These are phyloP conservation scores for Tritrichomonas foetus DNA, from an alignment of 208 protist genomes.

Conservation along the genomic window DNA sequence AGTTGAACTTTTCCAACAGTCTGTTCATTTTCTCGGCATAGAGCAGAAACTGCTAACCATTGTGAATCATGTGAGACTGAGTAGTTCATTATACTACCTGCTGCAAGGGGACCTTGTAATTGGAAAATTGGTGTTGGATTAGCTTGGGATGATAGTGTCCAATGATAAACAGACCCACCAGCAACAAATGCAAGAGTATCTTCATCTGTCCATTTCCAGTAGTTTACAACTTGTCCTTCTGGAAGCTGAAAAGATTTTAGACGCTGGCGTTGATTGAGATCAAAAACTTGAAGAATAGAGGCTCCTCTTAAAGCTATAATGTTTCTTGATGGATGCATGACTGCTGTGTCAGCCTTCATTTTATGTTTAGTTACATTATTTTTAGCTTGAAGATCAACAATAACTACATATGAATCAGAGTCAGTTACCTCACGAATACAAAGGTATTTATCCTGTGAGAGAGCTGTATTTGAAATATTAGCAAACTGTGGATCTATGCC, in stretches of 20 bases:
- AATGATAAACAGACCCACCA: neutral
- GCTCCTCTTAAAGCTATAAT: neutral
- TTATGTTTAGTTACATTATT: neutral
- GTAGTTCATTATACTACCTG: neutral
- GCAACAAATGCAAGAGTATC: neutral
- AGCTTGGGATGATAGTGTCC: neutral
- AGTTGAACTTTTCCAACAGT: constrained; percentile 18
- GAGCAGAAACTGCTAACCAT: neutral
- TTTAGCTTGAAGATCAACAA: neutral
- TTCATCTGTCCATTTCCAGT: constrained; percentile 27
- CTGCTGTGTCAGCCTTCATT: neutral
- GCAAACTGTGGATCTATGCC: neutral
- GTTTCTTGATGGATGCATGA: constrained; percentile 26
- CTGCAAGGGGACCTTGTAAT: neutral
- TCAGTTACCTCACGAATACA: constrained; percentile 25
- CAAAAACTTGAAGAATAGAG: constrained; percentile 13
- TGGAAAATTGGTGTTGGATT: constrained; percentile 19
- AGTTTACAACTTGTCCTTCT: neutral
- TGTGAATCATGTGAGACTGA: neutral
- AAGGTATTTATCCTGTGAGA: constrained; percentile 7
- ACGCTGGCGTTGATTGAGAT: neutral
- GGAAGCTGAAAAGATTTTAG: neutral
- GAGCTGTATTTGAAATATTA: neutral
- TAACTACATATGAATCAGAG: neutral
- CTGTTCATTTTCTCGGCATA: neutral